Evolutionary conservation across 352 stramenopile genomes (phyloP).

Genomic region (Ophiocytium majus): DNA sequence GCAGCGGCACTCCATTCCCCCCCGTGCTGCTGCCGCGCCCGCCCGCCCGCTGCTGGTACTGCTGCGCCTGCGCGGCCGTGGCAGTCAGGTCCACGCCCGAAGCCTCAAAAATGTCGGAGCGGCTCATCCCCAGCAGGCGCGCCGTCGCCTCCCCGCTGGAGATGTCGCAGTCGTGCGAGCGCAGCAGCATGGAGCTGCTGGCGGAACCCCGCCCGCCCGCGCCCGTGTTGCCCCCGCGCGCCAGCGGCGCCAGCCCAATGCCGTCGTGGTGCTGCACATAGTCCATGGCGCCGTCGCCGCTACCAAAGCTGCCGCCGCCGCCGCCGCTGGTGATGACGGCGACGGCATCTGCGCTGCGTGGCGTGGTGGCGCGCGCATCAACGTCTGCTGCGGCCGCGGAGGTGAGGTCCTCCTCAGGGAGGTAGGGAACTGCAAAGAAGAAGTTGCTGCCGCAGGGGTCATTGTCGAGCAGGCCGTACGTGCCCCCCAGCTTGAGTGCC

Average conservation of each 20-base stretch:
- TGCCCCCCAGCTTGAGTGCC: slow-evolving; percentile 26
- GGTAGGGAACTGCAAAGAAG: slow-evolving; percentile 25
- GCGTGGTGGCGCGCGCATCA: not conserved
- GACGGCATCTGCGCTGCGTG: not conserved
- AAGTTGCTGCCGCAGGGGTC: slow-evolving; percentile 9
- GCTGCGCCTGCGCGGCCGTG: too few relatives aligned
- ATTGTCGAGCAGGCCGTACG: slow-evolving; percentile 24
- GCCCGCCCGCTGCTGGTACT: too few relatives aligned
- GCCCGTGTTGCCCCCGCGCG: not conserved
- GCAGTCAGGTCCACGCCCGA: not conserved
- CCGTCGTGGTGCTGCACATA: not conserved
- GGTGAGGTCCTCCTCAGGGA: slow-evolving; percentile 16
- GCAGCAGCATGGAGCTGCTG: not conserved
- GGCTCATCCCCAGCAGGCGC: slow-evolving; percentile 6
- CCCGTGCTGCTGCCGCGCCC: too few relatives aligned
- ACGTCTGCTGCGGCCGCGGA: not conserved
- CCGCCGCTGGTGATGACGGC: not conserved
- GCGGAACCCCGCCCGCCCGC: too few relatives aligned
- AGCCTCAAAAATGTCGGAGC: not conserved
- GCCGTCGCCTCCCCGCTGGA: not conserved
- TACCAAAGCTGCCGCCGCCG: not conserved
- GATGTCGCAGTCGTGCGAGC: not conserved
- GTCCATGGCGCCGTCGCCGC: not conserved
- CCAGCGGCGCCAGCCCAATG: not conserved
- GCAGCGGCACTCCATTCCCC: too few relatives aligned